Conservation (phyloP, 768 basidiomycete species). For the Tremella fuciformis region DNA sequence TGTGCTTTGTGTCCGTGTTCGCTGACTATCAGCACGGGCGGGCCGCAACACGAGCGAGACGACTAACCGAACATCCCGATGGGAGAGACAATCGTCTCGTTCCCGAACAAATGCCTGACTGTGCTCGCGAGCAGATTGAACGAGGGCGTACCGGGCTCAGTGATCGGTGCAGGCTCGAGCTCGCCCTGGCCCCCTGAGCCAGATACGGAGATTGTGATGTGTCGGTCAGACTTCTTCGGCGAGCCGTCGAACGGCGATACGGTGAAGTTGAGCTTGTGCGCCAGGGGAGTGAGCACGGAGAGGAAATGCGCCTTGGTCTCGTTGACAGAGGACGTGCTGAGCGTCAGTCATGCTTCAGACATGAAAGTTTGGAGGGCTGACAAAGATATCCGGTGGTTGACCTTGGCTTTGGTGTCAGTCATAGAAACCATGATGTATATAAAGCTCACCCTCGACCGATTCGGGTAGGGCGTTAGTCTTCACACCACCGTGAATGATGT, state of each 20-base stretch:
- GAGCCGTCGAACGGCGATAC: conserved; percentile 31
- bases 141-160: conserved; percentile 21
- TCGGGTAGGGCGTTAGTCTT: conserved; percentile 81
- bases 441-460: conserved; percentile 35
- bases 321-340: conserved; percentile 47
- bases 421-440: neutral
- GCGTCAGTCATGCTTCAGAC: neutral
- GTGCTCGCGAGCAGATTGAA: conserved; percentile 51
- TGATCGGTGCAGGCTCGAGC: conserved; percentile 49
- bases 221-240: conserved; percentile 23
- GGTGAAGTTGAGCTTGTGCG: conserved; percentile 39
- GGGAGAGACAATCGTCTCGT: conserved; percentile 48
- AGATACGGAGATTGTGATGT: conserved; percentile 29
- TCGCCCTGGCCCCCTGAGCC: conserved; percentile 7
- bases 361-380: conserved; percentile 16
- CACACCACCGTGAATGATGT: conserved; percentile 57
- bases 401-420: conserved; percentile 29
- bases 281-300: conserved; percentile 39
- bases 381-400: conserved; percentile 53
- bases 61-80: conserved; percentile 49
- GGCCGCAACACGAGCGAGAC: neutral
- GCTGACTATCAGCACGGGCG: conserved; percentile 26
- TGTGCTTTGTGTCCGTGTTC: conserved; percentile 49
- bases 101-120: conserved; percentile 47
- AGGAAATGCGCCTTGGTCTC: conserved; percentile 42